These are phyloP conservation scores for Aspergillus kassunensis DNA, from an alignment of 495 filamentous ascomycete genomes.

Conservation along the genomic window DNA sequence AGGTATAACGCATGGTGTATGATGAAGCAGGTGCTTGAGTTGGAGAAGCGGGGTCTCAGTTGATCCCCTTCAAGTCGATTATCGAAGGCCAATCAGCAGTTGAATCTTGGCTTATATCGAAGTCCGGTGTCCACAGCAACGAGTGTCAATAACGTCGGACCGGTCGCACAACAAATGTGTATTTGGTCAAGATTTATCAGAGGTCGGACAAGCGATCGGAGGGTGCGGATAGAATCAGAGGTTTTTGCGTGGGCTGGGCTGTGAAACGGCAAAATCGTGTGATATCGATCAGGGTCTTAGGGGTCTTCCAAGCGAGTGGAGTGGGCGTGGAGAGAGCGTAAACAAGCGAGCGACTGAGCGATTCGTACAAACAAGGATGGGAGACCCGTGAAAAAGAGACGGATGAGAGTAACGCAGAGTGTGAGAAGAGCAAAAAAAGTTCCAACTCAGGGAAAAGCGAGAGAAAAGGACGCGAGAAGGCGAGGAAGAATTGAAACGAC, in stretches of 20 bases:
- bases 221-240: not conserved
- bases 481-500: constrained; percentile 13
- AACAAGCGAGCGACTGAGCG: constrained; percentile 26
- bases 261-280: constrained; percentile 20
- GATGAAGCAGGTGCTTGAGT: not conserved
- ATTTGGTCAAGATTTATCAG: not conserved
- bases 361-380: not conserved
- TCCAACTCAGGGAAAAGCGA: constrained; percentile 12
- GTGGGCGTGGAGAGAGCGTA: constrained; percentile 10
- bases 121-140: constrained; percentile 4
- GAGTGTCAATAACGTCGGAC: constrained; percentile 1
- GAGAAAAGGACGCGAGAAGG: constrained; percentile 9
- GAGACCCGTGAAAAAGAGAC: not conserved
- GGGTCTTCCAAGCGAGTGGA: constrained; percentile 12
- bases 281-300: constrained; percentile 15
- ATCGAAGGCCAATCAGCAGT: not conserved
- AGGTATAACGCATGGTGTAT: constrained; percentile 32
- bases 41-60: not conserved
- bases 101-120: not conserved
- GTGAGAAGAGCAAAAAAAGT: constrained; percentile 17
- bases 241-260: constrained; percentile 8
- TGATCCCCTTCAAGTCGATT: not conserved
- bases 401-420: constrained; percentile 8
- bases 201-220: not conserved
- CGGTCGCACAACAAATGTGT: not conserved